These are phyloP conservation scores for Colletotrichum scovillei DNA, from an alignment of 2,329 filamentous ascomycete genomes.

Conservation along the genomic window DNA sequence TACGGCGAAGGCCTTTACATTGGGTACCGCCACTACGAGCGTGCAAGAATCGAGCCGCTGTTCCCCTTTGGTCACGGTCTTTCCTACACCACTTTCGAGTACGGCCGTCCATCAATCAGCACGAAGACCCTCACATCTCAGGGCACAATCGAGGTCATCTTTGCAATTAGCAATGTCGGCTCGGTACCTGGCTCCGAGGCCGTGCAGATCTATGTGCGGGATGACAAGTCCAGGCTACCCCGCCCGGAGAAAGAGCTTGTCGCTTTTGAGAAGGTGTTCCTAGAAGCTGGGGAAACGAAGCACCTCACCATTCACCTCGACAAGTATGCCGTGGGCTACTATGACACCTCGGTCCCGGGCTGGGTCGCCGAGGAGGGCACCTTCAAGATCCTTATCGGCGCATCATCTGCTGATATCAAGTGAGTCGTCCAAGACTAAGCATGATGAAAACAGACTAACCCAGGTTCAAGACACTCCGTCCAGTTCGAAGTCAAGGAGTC, in stretches of 20 bases:
- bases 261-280: constrained; percentile 73
- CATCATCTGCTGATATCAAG: constrained; percentile 70
- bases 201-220: constrained; percentile 76
- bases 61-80: constrained; percentile 82
- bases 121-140: constrained; percentile 51
- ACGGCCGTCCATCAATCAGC: constrained; percentile 67
- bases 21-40: constrained; percentile 80
- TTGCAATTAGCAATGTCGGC: constrained; percentile 68
- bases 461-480: constrained; percentile 41
- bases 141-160: constrained; percentile 55
- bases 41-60: constrained; percentile 65
- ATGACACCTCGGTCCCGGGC: constrained; percentile 65
- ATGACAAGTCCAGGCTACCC: constrained; percentile 70
- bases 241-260: constrained; percentile 78
- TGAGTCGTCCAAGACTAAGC: constrained; percentile 24
- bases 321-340: constrained; percentile 69
- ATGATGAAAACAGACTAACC: constrained; percentile 8
- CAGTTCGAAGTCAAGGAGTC: constrained; percentile 71
- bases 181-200: constrained; percentile 68
- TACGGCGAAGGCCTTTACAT: constrained; percentile 81
- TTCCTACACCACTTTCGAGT: constrained; percentile 77
- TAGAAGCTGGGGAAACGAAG: constrained; percentile 67
- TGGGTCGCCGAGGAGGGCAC: constrained; percentile 76
- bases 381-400: constrained; percentile 71
- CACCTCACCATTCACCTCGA: constrained; percentile 59